Conservation (phyloP, 1,139 yeast species). For the Yamadazyma siamensis region DNA sequence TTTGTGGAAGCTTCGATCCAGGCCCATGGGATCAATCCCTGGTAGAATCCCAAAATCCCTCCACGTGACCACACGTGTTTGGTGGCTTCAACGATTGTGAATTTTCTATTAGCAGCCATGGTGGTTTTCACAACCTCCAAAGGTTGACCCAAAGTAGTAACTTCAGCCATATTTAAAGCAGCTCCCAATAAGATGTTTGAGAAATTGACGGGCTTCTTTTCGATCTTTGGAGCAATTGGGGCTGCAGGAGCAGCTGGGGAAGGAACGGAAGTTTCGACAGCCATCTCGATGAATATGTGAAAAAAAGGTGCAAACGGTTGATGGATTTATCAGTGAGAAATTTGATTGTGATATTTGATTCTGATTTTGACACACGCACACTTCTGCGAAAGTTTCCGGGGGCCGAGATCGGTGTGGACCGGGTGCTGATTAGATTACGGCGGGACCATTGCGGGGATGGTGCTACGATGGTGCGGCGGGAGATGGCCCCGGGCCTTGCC, state of each 20-base stretch:
- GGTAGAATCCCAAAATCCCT: constrained; percentile 87
- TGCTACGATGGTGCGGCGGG: too few relatives aligned
- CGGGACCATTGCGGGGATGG: too few relatives aligned
- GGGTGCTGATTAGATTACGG: too few relatives aligned
- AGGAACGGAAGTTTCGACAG: too few relatives aligned
- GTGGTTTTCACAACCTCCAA: constrained; percentile 94
- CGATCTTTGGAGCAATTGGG: constrained; percentile 20
- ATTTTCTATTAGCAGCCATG: constrained; percentile 91
- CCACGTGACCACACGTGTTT: constrained; percentile 89
- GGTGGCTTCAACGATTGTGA: constrained; percentile 65
- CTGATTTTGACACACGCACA: neutral
- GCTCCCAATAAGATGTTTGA: constrained; percentile 93
- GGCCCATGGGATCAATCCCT: constrained; percentile 98
- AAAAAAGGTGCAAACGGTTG: too few relatives aligned
- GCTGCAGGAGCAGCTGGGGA: constrained; percentile 3
- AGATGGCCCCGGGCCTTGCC: too few relatives aligned
- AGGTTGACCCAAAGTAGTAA: constrained; percentile 93
- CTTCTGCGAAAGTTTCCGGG: too few relatives aligned
- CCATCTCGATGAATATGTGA: too few relatives aligned
- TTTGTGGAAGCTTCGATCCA: constrained; percentile 99
- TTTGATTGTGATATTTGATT: constrained; percentile 1
- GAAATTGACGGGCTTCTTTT: constrained; percentile 85
- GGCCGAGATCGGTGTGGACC: too few relatives aligned
- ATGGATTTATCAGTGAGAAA: too few relatives aligned
- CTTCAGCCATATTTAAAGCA: constrained; percentile 88